Conservation (phyloP, 768 basidiomycete genomes). For the Guyanaporus albipodus region DNA sequence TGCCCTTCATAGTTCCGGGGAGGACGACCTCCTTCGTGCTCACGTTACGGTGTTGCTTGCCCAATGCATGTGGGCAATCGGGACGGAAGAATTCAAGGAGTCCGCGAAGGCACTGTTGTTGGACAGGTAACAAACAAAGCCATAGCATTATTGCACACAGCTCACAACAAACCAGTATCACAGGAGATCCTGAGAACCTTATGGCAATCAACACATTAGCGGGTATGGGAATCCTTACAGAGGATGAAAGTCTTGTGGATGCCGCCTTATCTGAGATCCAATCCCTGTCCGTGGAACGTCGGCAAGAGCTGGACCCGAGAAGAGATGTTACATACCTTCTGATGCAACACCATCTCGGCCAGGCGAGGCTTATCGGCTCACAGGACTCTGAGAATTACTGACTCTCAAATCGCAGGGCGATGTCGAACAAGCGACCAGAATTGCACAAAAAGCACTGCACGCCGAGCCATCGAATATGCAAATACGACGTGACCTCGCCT, state of each 20-base stretch:
- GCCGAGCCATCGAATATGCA: constrained; percentile 50
- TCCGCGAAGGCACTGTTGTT: constrained; percentile 74
- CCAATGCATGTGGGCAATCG: constrained; percentile 80
- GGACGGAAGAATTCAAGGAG: constrained; percentile 71
- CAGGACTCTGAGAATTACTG: not conserved
- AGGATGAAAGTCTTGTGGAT: constrained; percentile 76
- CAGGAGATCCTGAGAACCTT: constrained; percentile 72
- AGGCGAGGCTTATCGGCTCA: constrained; percentile 42
- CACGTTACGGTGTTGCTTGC: constrained; percentile 78
- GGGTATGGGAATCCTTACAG: constrained; percentile 83
- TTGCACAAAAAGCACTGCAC: constrained; percentile 55
- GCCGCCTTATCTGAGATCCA: constrained; percentile 83
- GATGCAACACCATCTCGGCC: constrained; percentile 65
- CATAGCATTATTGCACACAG: not conserved
- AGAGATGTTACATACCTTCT: constrained; percentile 71
- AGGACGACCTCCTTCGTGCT: constrained; percentile 49
- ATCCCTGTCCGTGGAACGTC: constrained; percentile 60
- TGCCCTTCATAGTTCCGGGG: constrained; percentile 53
- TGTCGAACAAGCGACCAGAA: constrained; percentile 42
- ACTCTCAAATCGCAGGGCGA: constrained; percentile 40
- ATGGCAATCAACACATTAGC: constrained; percentile 79
- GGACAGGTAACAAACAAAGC: constrained; percentile 58
- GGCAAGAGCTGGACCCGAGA: constrained; percentile 62
- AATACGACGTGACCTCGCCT: constrained; percentile 51
- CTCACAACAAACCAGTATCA: constrained; percentile 51